Evolutionary conservation across 1,284 basidiomycete species (phyloP).

Genomic region (Ganoderma sp.): DNA sequence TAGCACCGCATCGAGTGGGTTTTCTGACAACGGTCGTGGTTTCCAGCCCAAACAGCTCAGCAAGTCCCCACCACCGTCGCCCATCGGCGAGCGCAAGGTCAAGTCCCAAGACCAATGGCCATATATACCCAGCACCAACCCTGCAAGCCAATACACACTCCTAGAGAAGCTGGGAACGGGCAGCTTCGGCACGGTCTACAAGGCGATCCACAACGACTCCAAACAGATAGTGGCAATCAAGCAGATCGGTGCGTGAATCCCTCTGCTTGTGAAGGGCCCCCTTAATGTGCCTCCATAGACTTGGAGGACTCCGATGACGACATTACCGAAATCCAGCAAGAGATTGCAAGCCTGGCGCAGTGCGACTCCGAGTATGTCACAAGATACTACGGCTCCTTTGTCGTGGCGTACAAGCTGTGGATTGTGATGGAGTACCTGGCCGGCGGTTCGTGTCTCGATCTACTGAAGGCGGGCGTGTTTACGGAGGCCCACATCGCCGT

Average conservation of each 20-base stretch:
- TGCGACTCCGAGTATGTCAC: conserved; percentile 98
- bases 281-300: conserved; percentile 51
- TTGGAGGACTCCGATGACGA: conserved; percentile 92
- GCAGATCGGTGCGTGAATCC: conserved; percentile 79
- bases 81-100: conserved; percentile 46
- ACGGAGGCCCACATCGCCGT: conserved; percentile 94
- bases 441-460: conserved; percentile 96
- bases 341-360: conserved; percentile 94
- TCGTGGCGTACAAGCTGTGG: conserved; percentile 97
- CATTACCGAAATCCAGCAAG: conserved; percentile 96
- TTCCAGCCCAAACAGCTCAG: conserved; percentile 51
- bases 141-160: conserved; percentile 88
- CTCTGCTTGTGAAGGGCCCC: conserved; percentile 11
- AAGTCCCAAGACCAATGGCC: conserved; percentile 66
- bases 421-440: conserved; percentile 99
- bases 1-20: conserved; percentile 34
- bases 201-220: conserved; percentile 93
- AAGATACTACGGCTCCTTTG: conserved; percentile 95
- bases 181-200: conserved; percentile 96
- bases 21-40: conserved; percentile 37
- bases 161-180: conserved; percentile 98
- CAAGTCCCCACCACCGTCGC: conserved; percentile 57
- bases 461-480: conserved; percentile 91
- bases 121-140: conserved; percentile 71
- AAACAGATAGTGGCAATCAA: conserved; percentile 97